Percentiles rank a stretch among this genome's conserved stretches.
Conservation (phyloP, 2,329 filamentous ascomycete genomes). For the Delphinella strobiligena region DNA sequence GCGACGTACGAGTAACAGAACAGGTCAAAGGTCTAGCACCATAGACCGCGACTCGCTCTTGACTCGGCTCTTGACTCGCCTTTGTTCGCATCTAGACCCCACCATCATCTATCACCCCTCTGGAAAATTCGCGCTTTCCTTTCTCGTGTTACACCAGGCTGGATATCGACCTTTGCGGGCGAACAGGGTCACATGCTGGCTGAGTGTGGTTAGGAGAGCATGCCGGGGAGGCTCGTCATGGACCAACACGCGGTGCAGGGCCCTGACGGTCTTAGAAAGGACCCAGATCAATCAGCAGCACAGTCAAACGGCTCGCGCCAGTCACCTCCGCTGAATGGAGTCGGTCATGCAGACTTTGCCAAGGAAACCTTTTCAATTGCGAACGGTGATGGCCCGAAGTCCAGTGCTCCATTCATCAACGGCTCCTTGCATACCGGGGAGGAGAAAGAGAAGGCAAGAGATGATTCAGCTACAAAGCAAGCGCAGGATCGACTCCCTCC, state of each 20-base stretch:
- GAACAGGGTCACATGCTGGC: constrained; percentile 10
- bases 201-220: constrained; percentile 19
- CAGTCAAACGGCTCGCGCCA: neutral
- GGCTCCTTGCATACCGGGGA: constrained; percentile 12
- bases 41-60: no score
- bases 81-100: no score
- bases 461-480: constrained; percentile 1
- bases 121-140: no score
- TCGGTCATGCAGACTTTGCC: constrained; percentile 14
- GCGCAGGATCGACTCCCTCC: constrained; percentile 25
- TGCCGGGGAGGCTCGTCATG: constrained; percentile 39
- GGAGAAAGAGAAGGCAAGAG: constrained; percentile 1
- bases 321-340: constrained; percentile 5
- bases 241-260: constrained; percentile 29
- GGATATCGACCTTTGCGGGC: no score
- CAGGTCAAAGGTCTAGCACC: no score
- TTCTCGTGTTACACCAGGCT: no score
- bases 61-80: no score
- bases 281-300: neutral
- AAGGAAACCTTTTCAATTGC: constrained; percentile 3
- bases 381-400: no score
- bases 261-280: constrained; percentile 22
- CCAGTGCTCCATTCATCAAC: no score
- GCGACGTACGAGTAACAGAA: no score
- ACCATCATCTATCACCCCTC: no score